Percentiles rank a stretch among this genome's conserved stretches.
phyloP scores from a whole-genome alignment of 805 yeast genomes.

The Myxozyma lipomycoides region DNA sequence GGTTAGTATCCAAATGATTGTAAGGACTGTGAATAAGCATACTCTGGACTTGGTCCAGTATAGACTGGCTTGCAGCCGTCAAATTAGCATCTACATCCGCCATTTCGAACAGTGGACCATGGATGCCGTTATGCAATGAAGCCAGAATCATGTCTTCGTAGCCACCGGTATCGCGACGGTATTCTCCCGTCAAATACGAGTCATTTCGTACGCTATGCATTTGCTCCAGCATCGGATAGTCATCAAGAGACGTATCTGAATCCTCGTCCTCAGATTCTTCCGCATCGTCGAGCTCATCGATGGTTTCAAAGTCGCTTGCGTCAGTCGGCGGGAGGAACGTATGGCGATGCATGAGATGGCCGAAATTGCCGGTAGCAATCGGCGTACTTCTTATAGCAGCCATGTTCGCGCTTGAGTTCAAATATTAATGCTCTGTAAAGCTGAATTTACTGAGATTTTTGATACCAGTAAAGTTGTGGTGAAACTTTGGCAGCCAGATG shows the following conservation, averaged over 20 bases:
- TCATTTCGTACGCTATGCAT: not conserved
- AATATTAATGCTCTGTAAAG: too few relatives aligned
- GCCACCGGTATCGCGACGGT: not conserved
- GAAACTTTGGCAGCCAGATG: too few relatives aligned
- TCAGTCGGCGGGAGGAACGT: too few relatives aligned
- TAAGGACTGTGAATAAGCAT: not conserved
- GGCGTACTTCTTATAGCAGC: too few relatives aligned
- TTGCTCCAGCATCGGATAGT: not conserved
- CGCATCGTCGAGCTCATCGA: not conserved
- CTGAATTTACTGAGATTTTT: too few relatives aligned
- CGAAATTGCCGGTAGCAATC: not conserved
- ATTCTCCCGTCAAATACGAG: not conserved
- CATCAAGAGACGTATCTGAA: not conserved
- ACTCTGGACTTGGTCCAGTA: conserved; percentile 7
- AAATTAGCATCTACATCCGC: not conserved
- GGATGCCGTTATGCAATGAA: not conserved
- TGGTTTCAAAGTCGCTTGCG: not conserved
- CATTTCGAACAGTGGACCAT: not conserved
- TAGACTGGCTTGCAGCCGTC: not conserved
- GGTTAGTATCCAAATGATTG: not conserved
- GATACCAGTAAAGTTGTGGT: too few relatives aligned
- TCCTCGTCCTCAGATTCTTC: not conserved
- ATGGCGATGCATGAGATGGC: not conserved
- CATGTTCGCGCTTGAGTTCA: too few relatives aligned
- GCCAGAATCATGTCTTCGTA: not conserved